Conservation (phyloP, 202 grass and related monocot genomes). For the Setaria viridis region DNA sequence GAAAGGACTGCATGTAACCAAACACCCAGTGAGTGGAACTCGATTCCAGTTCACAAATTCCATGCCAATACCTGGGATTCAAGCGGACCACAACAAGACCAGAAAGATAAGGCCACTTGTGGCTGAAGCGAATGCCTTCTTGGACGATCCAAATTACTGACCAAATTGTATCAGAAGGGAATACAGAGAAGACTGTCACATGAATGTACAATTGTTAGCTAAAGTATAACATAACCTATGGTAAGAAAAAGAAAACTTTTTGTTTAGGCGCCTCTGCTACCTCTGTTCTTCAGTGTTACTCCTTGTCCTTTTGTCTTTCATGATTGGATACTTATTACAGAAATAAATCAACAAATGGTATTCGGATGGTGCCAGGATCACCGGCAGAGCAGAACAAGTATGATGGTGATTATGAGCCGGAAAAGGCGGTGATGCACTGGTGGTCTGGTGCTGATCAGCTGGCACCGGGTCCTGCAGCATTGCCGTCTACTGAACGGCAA, state of each 20-base stretch:
- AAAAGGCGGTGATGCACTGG: conserved; percentile 12
- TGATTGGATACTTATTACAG: conserved; percentile 31
- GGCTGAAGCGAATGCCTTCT: background rate
- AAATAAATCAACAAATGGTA: conserved; percentile 63
- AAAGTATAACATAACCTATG: conserved; percentile 38
- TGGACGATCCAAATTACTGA: background rate
- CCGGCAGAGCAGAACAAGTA: background rate
- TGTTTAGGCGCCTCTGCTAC: conserved; percentile 26
- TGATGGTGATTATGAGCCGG: conserved; percentile 35
- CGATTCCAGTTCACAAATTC: background rate
- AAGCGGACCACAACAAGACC: background rate
- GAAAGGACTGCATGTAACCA: background rate
- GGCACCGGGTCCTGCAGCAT: conserved; percentile 7
- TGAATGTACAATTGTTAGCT: conserved; percentile 22
- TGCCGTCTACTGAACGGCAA: conserved; percentile 69
- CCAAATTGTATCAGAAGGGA: background rate
- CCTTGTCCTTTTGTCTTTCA: background rate
- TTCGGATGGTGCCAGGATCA: conserved; percentile 14
- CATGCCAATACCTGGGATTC: background rate
- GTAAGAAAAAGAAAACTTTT: background rate
- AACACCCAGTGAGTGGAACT: background rate
- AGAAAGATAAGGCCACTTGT: background rate
- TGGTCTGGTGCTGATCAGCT: conserved; percentile 17
- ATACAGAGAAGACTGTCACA: background rate
- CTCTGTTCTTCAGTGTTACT: conserved; percentile 37